Evolutionary conservation across 441 rosid genomes (phyloP).

Genomic region (Arabidopsis lyrata): DNA sequence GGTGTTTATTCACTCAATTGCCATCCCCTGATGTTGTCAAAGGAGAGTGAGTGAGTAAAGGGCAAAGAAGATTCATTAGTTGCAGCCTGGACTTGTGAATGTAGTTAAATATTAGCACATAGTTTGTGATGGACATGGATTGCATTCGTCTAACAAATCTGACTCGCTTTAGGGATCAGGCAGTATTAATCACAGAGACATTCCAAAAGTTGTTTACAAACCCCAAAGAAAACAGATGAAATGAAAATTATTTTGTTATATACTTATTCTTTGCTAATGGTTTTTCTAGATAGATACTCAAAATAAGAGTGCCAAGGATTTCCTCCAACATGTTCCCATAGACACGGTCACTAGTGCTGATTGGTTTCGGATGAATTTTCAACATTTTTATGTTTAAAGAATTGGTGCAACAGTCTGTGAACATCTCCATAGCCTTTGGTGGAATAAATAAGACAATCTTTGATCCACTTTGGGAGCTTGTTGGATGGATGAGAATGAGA

Average conservation of each 20-base stretch:
- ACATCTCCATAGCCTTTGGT: slow-evolving; percentile 84
- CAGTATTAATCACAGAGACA: background rate
- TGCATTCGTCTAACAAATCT: slow-evolving; percentile 17
- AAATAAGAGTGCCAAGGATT: slow-evolving; percentile 18
- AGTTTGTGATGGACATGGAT: slow-evolving; percentile 8
- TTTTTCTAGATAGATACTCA: slow-evolving; percentile 4
- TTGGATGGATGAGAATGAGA: slow-evolving; percentile 59
- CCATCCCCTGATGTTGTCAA: slow-evolving; percentile 9
- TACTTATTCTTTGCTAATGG: slow-evolving; percentile 23
- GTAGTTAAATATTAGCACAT: slow-evolving; percentile 16
- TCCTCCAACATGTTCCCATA: slow-evolving; percentile 13
- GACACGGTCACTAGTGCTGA: slow-evolving; percentile 12
- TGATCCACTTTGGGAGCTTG: slow-evolving; percentile 92
- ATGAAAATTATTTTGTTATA: slow-evolving; percentile 4
- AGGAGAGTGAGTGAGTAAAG: slow-evolving; percentile 3
- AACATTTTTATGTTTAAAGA: slow-evolving; percentile 72
- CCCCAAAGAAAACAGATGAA: slow-evolving; percentile 16
- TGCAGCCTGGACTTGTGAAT: slow-evolving; percentile 7
- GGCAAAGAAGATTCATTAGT: slow-evolving; percentile 6
- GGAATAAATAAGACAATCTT: slow-evolving; percentile 65
- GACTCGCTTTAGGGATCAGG: slow-evolving; percentile 10
- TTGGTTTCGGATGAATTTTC: slow-evolving; percentile 21
- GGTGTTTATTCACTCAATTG: slow-evolving; percentile 62
- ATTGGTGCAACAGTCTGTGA: slow-evolving; percentile 75
- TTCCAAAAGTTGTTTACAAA: background rate